Evolutionary conservation across 352 stramenopile species (phyloP), one percentile per base, ranked within the genome.

Genomic region (Phytophthora crassamura): DNA sequence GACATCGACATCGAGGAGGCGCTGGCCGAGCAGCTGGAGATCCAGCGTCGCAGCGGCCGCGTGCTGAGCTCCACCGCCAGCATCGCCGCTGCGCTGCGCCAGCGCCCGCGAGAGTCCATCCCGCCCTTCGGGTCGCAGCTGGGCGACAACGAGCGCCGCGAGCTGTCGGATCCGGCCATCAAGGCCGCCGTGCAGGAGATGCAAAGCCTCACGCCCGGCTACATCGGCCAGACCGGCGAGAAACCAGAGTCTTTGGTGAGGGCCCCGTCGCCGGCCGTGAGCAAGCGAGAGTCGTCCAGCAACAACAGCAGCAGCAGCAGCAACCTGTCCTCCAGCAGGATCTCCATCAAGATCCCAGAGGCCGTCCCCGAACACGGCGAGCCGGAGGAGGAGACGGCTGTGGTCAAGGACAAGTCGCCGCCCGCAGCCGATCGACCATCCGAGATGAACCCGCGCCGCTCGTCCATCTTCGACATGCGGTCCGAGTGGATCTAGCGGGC

Each of bases 401-500:
- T 63, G 8, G 43, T 38, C 10, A 74, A 67, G 56, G 54, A 65
- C 35, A 64, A 54, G 15, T 18, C 18, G 33, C 39, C 35, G 22
- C 54, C 45, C n/a, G 40, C 46, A 32, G 52, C 36, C 0, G 63
- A 76, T 15, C 56, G 53, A 62, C 41, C 42, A 20, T 71, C 64
- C 0, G 69, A 74, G 40, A 65, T 65, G 52, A 73, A 77, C 15
- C 43, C 53, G 15, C 72, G 72, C 18, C 72, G 72, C 5, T 80
- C 72, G 28, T 80, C 72, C 2, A 73, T 80, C 52, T 80, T 80
- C 38, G 71, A 80, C 61, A 74, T 76, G 60, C 65, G 64, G 20
- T 75, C 65, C 1, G 72, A 80, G 72, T 80, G 72, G 72, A 77
- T 80, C 30, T 80, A 70, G 48, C 22, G 22, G 12, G 18, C 14